Evolutionary conservation across 352 stramenopile species (phyloP).

Genomic region (Phytophthora colocasiae): DNA sequence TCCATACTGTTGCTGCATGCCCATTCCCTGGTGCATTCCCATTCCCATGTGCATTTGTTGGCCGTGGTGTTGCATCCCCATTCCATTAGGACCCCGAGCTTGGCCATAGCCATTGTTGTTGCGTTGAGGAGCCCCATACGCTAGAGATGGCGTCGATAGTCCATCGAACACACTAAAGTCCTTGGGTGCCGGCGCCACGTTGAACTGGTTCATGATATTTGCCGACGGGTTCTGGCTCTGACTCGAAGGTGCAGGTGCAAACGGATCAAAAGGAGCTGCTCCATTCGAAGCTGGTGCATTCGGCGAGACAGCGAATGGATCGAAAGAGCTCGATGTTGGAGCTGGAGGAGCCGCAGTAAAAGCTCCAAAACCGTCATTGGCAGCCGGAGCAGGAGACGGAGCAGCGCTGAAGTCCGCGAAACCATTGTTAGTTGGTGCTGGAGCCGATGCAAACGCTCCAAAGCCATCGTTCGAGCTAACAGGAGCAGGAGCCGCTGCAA

Average conservation of each 20-base stretch:
- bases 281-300: conserved; percentile 21
- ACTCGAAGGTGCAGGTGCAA: conserved; percentile 22
- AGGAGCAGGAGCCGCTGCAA: conserved; percentile 33
- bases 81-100: conserved; percentile 23
- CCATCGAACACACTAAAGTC: conserved; percentile 77
- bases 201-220: conserved; percentile 37
- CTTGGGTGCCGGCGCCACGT: conserved; percentile 31
- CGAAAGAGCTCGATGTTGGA: conserved; percentile 36
- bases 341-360: conserved; percentile 40
- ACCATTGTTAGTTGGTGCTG: conserved; percentile 24
- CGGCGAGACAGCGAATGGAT: conserved; percentile 36
- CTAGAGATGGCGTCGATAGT: conserved; percentile 42
- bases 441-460: conserved; percentile 44
- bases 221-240: conserved; percentile 26
- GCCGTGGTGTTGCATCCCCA: conserved; percentile 34
- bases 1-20: conserved; percentile 35
- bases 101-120: conserved; percentile 43
- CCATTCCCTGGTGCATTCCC: conserved; percentile 45
- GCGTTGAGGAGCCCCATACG: conserved; percentile 27
- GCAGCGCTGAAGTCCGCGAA: conserved; percentile 55
- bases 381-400: conserved; percentile 22
- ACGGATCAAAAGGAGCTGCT: conserved; percentile 42
- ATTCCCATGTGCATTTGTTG: conserved; percentile 38
- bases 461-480: conserved; percentile 45
- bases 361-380: conserved; percentile 35